Evolutionary conservation across 352 stramenopile species (phyloP).

Genomic region (Phytopythium helicoides): DNA sequence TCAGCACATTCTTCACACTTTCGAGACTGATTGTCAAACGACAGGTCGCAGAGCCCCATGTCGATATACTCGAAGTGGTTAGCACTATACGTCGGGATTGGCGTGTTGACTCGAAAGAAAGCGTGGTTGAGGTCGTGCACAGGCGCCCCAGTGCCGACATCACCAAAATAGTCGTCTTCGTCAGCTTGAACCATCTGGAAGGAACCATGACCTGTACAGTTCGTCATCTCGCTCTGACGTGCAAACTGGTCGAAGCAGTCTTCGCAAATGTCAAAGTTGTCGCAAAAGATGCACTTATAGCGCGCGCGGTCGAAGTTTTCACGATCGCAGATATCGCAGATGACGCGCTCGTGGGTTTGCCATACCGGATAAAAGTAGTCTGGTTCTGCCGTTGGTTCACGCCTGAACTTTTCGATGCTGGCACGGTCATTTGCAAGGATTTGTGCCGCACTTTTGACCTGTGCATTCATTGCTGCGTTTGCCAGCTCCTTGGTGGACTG

Average conservation of each 20-base stretch:
- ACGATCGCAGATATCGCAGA: slow-evolving; percentile 62
- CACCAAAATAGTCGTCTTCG: background rate
- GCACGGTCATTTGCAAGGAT: slow-evolving; percentile 23
- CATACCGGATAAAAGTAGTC: slow-evolving; percentile 43
- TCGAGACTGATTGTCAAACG: slow-evolving; percentile 8
- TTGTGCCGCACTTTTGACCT: slow-evolving; percentile 3
- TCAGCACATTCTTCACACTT: slow-evolving; percentile 18
- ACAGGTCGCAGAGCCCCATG: background rate
- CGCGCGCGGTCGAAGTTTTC: slow-evolving; percentile 48
- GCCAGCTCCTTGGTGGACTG: slow-evolving; percentile 7
- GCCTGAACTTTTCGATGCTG: slow-evolving; percentile 10
- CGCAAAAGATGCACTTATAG: slow-evolving; percentile 75
- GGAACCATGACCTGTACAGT: background rate
- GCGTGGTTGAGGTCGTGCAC: slow-evolving; percentile 56
- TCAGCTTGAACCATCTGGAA: background rate
- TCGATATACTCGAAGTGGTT: slow-evolving; percentile 47
- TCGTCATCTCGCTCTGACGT: slow-evolving; percentile 7
- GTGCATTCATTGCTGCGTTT: slow-evolving; percentile 9
- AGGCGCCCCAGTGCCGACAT: slow-evolving; percentile 8
- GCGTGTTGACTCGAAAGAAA: slow-evolving; percentile 59
- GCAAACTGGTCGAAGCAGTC: slow-evolving; percentile 53
- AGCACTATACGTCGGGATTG: slow-evolving; percentile 57
- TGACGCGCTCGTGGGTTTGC: slow-evolving; percentile 55
- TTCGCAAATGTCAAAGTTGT: slow-evolving; percentile 71
- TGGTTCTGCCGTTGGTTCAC: background rate